These are phyloP conservation scores for Monilinia laxa DNA, from an alignment of 2,329 filamentous ascomycete species.

Conservation along the genomic window DNA sequence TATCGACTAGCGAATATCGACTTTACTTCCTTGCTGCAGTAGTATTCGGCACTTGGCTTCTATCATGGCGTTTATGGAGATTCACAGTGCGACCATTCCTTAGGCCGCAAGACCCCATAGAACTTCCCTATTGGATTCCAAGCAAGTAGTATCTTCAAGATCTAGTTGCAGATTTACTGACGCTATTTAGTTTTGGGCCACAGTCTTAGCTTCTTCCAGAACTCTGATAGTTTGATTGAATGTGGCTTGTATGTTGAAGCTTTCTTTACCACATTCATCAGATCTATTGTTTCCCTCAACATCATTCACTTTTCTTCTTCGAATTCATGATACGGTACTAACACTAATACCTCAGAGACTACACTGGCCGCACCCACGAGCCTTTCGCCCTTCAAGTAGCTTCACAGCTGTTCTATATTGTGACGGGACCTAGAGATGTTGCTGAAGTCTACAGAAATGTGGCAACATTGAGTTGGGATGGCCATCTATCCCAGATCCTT, in stretches of 20 bases:
- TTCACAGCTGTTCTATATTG: conserved; percentile 14
- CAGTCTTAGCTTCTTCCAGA: conserved; percentile 11
- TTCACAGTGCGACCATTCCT: no score
- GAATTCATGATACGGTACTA: neutral
- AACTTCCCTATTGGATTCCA: no score
- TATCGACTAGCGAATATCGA: no score
- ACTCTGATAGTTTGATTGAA: conserved; percentile 14
- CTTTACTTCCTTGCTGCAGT: no score
- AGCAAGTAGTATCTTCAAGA: no score
- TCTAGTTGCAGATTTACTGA: conserved; percentile 25
- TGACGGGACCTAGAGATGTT: conserved; percentile 2
- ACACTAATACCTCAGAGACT: neutral
- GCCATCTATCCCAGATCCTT: conserved; percentile 14
- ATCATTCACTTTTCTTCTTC: no score
- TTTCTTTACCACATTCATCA: neutral
- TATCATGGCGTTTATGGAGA: no score
- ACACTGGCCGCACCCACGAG: conserved; percentile 6
- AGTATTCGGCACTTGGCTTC: no score
- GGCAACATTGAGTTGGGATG: conserved; percentile 13
- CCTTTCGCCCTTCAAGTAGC: conserved; percentile 13
- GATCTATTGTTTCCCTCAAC: neutral
- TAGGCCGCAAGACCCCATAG: no score
- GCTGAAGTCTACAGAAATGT: conserved; percentile 16
- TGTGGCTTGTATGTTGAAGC: neutral
- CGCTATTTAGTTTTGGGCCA: neutral